A percentile compares a stretch with the other conserved stretches of the same genome.
These are phyloP conservation scores for Ogataea degrootiae DNA, from an alignment of 805 yeast species.

Conservation along the genomic window DNA sequence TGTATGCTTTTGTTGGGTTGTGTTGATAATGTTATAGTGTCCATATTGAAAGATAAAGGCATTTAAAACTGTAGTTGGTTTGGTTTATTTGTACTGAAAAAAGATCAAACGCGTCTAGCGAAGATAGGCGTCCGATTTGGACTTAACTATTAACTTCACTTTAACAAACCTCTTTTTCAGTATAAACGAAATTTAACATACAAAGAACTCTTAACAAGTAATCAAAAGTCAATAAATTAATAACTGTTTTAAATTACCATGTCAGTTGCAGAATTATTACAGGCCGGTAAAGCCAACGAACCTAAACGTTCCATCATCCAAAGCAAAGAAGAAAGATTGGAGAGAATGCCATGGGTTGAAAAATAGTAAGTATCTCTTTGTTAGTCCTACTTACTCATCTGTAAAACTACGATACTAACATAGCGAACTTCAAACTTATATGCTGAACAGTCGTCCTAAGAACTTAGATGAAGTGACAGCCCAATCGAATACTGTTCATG, in stretches of 20 bases:
- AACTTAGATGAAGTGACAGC: slow-evolving; percentile 83
- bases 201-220: too few relatives aligned
- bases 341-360: slow-evolving; percentile 86
- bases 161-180: too few relatives aligned
- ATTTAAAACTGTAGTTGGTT: too few relatives aligned
- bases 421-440: not conserved
- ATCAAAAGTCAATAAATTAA: not conserved
- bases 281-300: slow-evolving; percentile 7
- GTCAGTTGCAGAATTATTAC: slow-evolving; percentile 17
- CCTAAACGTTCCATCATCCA: slow-evolving; percentile 15
- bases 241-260: slow-evolving; percentile 2
- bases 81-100: too few relatives aligned
- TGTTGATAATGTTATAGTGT: too few relatives aligned
- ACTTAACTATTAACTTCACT: too few relatives aligned
- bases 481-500: slow-evolving; percentile 84
- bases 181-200: too few relatives aligned
- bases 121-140: too few relatives aligned
- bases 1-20: too few relatives aligned
- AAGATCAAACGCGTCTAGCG: too few relatives aligned
- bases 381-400: not conserved
- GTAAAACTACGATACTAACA: not conserved
- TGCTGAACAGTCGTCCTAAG: slow-evolving; percentile 62
- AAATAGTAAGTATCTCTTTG: slow-evolving; percentile 48
- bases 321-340: slow-evolving; percentile 32
- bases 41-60: too few relatives aligned